A percentile compares a stretch with the other conserved stretches of the same genome.
phyloP scores from a whole-genome alignment of 2,329 filamentous ascomycete species.

The Lasiodiplodia citricola region DNA sequence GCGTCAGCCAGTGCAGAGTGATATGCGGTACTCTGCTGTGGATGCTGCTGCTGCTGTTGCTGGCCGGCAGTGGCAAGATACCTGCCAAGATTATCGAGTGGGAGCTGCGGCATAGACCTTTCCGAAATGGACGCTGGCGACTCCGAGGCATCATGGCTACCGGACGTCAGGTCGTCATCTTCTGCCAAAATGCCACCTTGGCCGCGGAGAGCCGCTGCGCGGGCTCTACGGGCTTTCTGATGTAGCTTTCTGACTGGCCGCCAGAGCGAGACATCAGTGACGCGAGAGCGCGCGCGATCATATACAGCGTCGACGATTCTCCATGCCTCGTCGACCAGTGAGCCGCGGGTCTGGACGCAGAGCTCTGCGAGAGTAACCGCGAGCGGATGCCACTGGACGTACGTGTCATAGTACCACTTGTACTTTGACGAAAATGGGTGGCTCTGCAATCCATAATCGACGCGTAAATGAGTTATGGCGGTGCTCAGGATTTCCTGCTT shows the following conservation, averaged over 20 bases:
- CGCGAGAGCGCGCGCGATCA: conserved; percentile 28
- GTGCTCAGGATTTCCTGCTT: conserved; percentile 34
- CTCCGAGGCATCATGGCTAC: background rate
- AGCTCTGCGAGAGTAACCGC: conserved; percentile 53
- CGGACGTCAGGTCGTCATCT: background rate
- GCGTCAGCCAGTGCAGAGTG: background rate
- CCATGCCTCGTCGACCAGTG: conserved; percentile 50
- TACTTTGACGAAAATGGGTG: conserved; percentile 48
- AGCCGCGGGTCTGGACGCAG: conserved; percentile 35
- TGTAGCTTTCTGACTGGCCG: conserved; percentile 25
- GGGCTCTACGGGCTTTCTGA: conserved; percentile 17
- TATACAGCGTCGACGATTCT: conserved; percentile 51
- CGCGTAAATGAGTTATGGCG: conserved; percentile 10
- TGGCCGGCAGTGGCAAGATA: background rate
- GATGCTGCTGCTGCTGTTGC: background rate
- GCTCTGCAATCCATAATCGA: conserved; percentile 30
- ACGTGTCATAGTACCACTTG: conserved; percentile 49
- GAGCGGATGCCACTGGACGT: conserved; percentile 60
- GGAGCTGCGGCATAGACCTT: background rate
- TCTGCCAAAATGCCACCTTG: background rate
- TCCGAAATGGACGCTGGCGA: background rate
- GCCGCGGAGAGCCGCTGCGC: background rate
- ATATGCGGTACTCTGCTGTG: background rate
- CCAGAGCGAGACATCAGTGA: conserved; percentile 25
- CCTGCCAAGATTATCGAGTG: conserved; percentile 7